Conservation (phyloP, 352 stramenopile species). For the Globisporangium cystogenes region DNA sequence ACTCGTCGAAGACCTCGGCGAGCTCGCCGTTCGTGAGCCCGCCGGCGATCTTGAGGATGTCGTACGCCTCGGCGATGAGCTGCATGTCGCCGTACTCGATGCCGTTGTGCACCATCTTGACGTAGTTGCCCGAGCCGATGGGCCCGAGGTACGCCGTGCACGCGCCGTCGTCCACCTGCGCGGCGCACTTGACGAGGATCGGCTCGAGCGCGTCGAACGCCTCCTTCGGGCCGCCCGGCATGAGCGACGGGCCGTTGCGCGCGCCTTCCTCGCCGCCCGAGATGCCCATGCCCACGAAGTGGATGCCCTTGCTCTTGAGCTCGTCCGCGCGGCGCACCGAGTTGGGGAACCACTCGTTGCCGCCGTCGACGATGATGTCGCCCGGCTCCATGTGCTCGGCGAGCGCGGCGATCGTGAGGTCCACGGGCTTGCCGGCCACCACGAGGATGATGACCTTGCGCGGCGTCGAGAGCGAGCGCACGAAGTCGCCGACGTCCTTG, state of each 20-base stretch:
- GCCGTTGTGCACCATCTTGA: conserved; percentile 99
- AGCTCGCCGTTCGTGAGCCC: conserved; percentile 91
- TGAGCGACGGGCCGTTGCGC: conserved; percentile 97
- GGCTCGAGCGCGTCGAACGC: conserved; percentile 96
- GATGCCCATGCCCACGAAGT: conserved; percentile 99
- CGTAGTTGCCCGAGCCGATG: conserved; percentile 97
- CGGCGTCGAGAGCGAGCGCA: conserved; percentile 89
- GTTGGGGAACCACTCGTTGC: conserved; percentile 99
- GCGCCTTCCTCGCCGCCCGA: conserved; percentile 98
- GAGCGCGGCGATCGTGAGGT: conserved; percentile 87
- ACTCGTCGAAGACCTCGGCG: conserved; percentile 92
- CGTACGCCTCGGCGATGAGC: conserved; percentile 98
- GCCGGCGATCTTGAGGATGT: conserved; percentile 93
- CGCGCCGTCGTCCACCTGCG: conserved; percentile 91
- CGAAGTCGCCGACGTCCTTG: conserved; percentile 92
- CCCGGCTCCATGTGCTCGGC: conserved; percentile 88
- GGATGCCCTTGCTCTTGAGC: conserved; percentile 93
- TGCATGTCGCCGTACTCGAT: conserved; percentile 99
- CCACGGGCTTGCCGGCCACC: conserved; percentile 96
- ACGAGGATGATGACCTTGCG: conserved; percentile 99
- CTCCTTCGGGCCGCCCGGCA: conserved; percentile 95
- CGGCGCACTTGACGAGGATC: conserved; percentile 97
- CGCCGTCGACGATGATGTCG: conserved; percentile 98
- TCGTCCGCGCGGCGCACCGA: conserved; percentile 91
- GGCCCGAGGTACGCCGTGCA: conserved; percentile 97